Conservation (phyloP, 1,139 yeast genomes). For the Pneumocystis sp. region DNA sequence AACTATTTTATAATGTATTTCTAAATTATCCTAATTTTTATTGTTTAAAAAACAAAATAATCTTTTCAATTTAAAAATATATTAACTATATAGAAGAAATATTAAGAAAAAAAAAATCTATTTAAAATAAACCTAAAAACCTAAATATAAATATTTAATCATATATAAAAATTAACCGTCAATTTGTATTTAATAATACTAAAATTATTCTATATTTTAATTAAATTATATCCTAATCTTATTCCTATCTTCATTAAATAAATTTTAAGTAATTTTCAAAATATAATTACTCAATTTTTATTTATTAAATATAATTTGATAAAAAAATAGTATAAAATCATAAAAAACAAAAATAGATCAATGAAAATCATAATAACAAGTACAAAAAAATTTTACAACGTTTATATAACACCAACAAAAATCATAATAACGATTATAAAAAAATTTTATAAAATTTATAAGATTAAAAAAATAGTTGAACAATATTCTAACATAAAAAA, state of each 20-base stretch:
- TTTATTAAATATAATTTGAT: not conserved
- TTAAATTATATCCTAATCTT: not conserved
- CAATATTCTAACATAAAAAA: too few relatives aligned
- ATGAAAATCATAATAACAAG: too few relatives aligned
- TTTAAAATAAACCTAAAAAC: not conserved
- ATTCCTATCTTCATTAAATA: not conserved
- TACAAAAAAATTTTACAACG: too few relatives aligned
- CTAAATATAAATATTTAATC: not conserved
- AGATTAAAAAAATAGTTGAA: not conserved
- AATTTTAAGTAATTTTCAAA: not conserved
- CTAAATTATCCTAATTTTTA: not conserved
- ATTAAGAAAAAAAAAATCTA: not conserved
- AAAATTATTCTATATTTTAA: not conserved
- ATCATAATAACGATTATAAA: not conserved
- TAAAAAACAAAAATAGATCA: not conserved
- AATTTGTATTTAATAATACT: not conserved
- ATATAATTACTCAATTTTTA: not conserved
- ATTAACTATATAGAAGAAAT: not conserved
- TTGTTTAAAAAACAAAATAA: not conserved
- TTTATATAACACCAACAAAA: too few relatives aligned
- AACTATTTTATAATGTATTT: not conserved
- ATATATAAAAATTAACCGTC: not conserved
- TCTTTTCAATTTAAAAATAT: not conserved
- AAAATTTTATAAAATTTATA: too few relatives aligned
- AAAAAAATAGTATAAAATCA: not conserved